Conservation (phyloP, 441 rosid species). For the Adansonia grandidieri region DNA sequence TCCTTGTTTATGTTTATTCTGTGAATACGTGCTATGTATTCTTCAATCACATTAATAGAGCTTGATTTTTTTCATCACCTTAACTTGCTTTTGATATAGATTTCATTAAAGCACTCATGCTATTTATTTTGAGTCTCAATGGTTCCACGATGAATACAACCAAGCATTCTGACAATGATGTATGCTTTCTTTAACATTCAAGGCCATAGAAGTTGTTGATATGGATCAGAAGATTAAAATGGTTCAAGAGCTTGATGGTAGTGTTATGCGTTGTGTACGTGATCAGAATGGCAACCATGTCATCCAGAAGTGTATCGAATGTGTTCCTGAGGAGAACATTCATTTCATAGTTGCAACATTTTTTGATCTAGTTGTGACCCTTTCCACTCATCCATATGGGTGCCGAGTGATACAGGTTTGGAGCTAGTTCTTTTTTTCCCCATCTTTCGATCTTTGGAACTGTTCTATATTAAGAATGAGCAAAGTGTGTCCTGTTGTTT, state of each 20-base stretch:
- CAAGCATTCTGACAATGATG: constrained; percentile 20
- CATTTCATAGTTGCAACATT: constrained; percentile 44
- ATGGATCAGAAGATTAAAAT: constrained; percentile 81
- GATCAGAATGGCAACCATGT: constrained; percentile 97
- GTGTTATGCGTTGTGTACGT: constrained; percentile 81
- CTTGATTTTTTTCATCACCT: constrained; percentile 6
- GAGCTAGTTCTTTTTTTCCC: constrained; percentile 16
- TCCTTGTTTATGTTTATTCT: background rate
- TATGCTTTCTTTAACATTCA: constrained; percentile 23
- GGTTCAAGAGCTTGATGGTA: constrained; percentile 89
- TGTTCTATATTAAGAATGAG: background rate
- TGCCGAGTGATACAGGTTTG: constrained; percentile 90
- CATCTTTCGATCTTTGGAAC: background rate
- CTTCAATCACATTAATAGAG: background rate
- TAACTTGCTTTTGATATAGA: background rate
- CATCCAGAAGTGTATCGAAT: constrained; percentile 85
- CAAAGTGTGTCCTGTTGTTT: constrained; percentile 7
- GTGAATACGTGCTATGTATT: background rate
- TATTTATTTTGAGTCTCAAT: constrained; percentile 8
- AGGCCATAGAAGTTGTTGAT: constrained; percentile 95
- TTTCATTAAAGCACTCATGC: constrained; percentile 17
- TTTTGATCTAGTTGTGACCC: constrained; percentile 74
- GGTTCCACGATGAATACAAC: background rate
- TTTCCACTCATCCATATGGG: constrained; percentile 90
- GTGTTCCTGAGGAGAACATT: constrained; percentile 72